Evolutionary conservation across 306 rosid species (phyloP), one percentile per base, ranked within the genome.

Genomic region (Inga oerstediana): DNA sequence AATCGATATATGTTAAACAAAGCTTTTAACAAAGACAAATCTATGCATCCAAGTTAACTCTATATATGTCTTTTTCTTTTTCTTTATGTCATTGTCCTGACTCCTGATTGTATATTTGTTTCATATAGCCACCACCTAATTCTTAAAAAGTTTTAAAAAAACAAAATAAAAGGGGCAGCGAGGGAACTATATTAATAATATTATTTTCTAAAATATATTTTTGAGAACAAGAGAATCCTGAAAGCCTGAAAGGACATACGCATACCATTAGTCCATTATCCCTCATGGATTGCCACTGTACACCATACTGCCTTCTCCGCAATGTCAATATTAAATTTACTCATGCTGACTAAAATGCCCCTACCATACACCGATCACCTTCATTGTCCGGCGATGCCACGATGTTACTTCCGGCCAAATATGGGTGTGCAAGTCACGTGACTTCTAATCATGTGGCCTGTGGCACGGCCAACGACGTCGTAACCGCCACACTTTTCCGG

Each of bases 401-500:
- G 49, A 79, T 87, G 85, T 3, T 41, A 80, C 51, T 43, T 22
- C 0, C 45, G 82, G 74, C 82, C 79, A 62, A 2, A 15, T 4
- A 37, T 19, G 0, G 20, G 52, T 82, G 71, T 14, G 82, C 84
- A 75, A 20, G 48, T 49, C 89, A 86, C 81, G 65, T 86, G 87
- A 80, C 71, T 14, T 8, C 35, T 72, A 2, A 67, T 79, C 82
- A 79, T 9, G 77, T 80, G 5, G 91, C 86, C 70, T 86, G 88
- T 2, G 92, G 80, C 39, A 87, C 35, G 2, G 87, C 76, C 43
- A 84, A 79, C 89, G 96, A 84, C 87, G 98, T 82, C 90, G 92
- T 89, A 51, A 87, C 97, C 0, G 92, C 87, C 0, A 91, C 96
- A 66, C 97, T 91, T 67, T 82, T 90, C 34, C 85, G 88, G 27